Evolutionary conservation across 768 basidiomycete species (phyloP), one percentile per base, ranked within the genome.

Genomic region (Phallus indusiatus): DNA sequence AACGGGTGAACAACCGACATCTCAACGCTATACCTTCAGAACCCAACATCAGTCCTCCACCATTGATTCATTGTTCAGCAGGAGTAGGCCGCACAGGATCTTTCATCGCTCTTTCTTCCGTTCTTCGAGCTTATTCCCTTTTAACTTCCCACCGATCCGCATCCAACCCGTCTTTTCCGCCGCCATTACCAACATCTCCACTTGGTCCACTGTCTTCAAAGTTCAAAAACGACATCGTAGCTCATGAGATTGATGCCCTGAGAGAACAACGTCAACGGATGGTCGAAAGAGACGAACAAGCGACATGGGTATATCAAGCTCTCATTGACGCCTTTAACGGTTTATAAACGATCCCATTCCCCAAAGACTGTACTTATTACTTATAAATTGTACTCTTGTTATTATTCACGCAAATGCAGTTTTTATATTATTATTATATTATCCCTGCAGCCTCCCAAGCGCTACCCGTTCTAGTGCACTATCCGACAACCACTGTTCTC

Each of bases 51-150:
- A 84, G 86, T 62, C 86, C 87, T n/a, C 90, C 90, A 0, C 79
- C 88, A 62, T 80, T 94, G 65, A 79, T 90, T 33, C 82, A 88
- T 62, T 94, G 92, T 67, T 92, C 90, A 24, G 92, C 93, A 1
- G 92, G 92, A 4, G 78, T 94, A 60, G 92, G 92, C 2, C 80
- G 92, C 36, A 92, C 92, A 4, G 92, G 92, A 17, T 81, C 90
- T 6, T 92, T 91, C 71, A 88, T 94, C 67, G 83, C 88, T 0
- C 67, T 92, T 46, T 82, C 82, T 9, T 93, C 90, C 12, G 74
- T 94, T 37, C 75, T 93, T n/a, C 86, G 90, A 28, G 69, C 75
- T 34, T 70, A 81, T 61, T 77, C 74, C 33, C 73, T 84, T 57
- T 74, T 75, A 18, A 52, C 65, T 17, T 63, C 64, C 1, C 59